A percentile compares a stretch with the other conserved stretches of the same genome.
These are phyloP conservation scores for Daldinia sp. DNA, from an alignment of 2,329 filamentous ascomycete species.

Conservation along the genomic window DNA sequence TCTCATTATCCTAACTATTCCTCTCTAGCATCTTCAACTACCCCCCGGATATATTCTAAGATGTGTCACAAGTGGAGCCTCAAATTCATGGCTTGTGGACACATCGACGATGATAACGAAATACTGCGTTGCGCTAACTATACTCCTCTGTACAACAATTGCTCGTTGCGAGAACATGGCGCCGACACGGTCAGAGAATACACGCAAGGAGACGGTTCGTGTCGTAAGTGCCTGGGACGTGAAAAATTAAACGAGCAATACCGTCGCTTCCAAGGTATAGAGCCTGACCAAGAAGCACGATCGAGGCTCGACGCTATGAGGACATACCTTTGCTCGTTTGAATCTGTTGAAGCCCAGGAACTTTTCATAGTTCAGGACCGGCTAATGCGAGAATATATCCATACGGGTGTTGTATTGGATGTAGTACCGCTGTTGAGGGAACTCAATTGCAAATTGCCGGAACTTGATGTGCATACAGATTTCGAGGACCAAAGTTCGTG, in stretches of 20 bases:
- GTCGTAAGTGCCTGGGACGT: neutral
- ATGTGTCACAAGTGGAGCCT: conserved; percentile 20
- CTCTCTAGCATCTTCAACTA: too few relatives aligned
- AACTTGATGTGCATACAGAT: neutral
- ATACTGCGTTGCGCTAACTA: neutral
- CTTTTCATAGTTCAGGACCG: neutral
- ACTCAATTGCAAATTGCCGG: neutral
- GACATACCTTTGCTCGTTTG: neutral
- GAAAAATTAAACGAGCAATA: neutral
- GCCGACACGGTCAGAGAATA: neutral
- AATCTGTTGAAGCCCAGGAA: neutral
- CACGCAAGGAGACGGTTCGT: neutral
- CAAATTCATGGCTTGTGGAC: conserved; percentile 12
- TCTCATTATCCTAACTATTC: too few relatives aligned
- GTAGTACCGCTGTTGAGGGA: neutral
- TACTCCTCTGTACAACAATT: neutral
- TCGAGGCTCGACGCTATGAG: neutral
- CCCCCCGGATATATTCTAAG: neutral
- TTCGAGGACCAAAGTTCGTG: neutral
- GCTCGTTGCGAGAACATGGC: neutral
- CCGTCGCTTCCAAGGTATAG: neutral
- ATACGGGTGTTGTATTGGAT: neutral
- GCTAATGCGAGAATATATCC: neutral
- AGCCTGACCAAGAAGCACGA: neutral
- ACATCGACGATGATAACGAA: neutral